Evolutionary conservation across 2,329 filamentous ascomycete genomes (phyloP).

Genomic region (Aureobasidium pullulans): DNA sequence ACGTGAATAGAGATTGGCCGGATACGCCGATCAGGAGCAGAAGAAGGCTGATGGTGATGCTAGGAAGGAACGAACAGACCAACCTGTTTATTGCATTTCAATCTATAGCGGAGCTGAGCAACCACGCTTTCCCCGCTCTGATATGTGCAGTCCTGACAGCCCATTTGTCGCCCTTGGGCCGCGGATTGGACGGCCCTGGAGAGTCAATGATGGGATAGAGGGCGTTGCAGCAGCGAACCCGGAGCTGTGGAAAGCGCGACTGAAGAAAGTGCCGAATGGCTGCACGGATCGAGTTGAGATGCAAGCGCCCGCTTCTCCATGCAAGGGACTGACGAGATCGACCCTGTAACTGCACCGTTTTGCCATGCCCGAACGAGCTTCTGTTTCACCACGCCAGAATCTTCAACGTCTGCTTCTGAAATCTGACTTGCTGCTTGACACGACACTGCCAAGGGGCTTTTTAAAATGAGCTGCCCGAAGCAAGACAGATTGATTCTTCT

Average conservation of each 20-base stretch:
- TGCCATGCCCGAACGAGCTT: not conserved
- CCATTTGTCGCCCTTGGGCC: not conserved
- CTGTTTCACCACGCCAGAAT: not conserved
- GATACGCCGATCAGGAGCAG: not conserved
- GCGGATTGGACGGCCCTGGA: not conserved
- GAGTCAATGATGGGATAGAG: not conserved
- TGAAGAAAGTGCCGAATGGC: not conserved
- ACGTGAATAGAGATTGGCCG: conserved; percentile 5
- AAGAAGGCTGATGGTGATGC: not conserved
- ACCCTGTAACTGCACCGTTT: conserved; percentile 5
- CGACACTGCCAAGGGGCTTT: not conserved
- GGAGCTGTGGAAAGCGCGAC: not conserved
- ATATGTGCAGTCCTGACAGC: not conserved
- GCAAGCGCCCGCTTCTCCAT: conserved; percentile 1
- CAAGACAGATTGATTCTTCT: not conserved
- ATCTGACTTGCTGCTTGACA: not conserved
- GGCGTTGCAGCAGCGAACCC: not conserved
- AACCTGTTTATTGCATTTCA: not conserved
- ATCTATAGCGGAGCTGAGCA: not conserved
- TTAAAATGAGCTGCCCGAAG: not conserved
- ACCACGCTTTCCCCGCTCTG: not conserved
- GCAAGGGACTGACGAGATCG: conserved; percentile 6
- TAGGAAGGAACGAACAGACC: not conserved
- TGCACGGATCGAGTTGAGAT: conserved; percentile 1
- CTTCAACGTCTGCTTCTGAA: not conserved